These are phyloP conservation scores for Penicillium alfredii DNA, from an alignment of 495 filamentous ascomycete genomes.

Conservation along the genomic window DNA sequence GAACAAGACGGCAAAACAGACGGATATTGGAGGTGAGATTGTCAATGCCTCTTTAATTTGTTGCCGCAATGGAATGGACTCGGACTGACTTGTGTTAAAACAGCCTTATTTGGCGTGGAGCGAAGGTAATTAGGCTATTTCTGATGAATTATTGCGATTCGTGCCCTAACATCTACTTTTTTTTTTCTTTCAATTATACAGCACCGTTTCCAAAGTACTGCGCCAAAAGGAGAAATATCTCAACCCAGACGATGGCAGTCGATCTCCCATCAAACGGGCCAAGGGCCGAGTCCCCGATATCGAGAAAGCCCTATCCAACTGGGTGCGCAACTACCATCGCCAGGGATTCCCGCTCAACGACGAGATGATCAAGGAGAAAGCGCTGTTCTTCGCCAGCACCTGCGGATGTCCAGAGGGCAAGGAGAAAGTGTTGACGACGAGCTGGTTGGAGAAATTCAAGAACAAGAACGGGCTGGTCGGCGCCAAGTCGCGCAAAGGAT, in stretches of 20 bases:
- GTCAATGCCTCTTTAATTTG: constrained; percentile 1
- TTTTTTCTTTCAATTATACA: constrained; percentile 28
- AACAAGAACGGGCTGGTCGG: constrained; percentile 75
- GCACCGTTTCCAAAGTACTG: constrained; percentile 96
- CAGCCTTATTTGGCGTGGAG: constrained; percentile 93
- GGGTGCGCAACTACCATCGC: constrained; percentile 74
- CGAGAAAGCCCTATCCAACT: constrained; percentile 88
- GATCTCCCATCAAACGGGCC: constrained; percentile 79
- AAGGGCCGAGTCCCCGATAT: constrained; percentile 95
- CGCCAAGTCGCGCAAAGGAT: constrained; percentile 63
- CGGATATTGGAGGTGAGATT: constrained; percentile 84
- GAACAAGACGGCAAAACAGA: constrained; percentile 92
- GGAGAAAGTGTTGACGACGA: constrained; percentile 64
- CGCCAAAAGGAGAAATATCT: constrained; percentile 97
- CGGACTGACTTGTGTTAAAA: constrained; percentile 18
- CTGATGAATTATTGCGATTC: no score
- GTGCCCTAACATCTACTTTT: constrained; percentile 2
- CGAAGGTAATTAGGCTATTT: constrained; percentile 68
- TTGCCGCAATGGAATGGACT: no score
- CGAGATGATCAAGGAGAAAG: constrained; percentile 81
- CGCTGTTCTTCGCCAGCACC: constrained; percentile 74
- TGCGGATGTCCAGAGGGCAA: constrained; percentile 70
- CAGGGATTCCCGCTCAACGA: constrained; percentile 74
- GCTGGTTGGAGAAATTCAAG: constrained; percentile 97
- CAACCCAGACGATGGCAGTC: constrained; percentile 75